Evolutionary conservation across 2,329 filamentous ascomycete genomes (phyloP).

Genomic region (Bipolaris sorokiniana): DNA sequence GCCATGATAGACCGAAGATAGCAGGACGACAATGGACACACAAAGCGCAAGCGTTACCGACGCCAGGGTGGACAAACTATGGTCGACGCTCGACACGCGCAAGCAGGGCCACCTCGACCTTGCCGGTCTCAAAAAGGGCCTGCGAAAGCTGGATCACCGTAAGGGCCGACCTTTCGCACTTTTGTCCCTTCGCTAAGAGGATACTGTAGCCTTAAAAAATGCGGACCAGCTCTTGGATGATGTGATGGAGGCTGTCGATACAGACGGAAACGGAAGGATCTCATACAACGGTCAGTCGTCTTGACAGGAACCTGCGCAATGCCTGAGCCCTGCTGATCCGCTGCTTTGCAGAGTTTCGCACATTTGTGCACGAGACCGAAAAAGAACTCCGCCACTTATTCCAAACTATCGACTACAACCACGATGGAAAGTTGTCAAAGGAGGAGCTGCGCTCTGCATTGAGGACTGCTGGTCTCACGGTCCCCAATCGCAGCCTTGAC

Average conservation of each 20-base stretch:
- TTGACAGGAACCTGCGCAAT: neutral
- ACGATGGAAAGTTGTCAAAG: slow-evolving; percentile 85
- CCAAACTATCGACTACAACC: slow-evolving; percentile 81
- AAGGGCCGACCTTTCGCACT: slow-evolving; percentile 45
- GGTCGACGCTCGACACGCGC: slow-evolving; percentile 79
- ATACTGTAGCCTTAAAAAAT: slow-evolving; percentile 76
- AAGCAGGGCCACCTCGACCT: slow-evolving; percentile 82
- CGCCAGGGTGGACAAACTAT: slow-evolving; percentile 81
- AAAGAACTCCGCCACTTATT: slow-evolving; percentile 82
- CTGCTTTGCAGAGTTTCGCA: slow-evolving; percentile 73
- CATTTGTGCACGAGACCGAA: slow-evolving; percentile 87
- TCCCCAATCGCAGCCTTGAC: slow-evolving; percentile 77
- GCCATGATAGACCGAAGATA: slow-evolving; percentile 51
- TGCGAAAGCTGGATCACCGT: slow-evolving; percentile 93
- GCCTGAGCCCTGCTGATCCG: slow-evolving; percentile 22
- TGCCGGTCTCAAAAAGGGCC: slow-evolving; percentile 80
- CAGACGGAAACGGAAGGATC: slow-evolving; percentile 85
- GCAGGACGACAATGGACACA: slow-evolving; percentile 65
- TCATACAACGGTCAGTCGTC: slow-evolving; percentile 75
- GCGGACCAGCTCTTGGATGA: slow-evolving; percentile 83
- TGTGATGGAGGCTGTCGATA: slow-evolving; percentile 83
- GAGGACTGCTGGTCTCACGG: slow-evolving; percentile 74
- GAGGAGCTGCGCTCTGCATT: slow-evolving; percentile 83
- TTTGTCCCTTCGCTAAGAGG: slow-evolving; percentile 27
- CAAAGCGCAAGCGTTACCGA: slow-evolving; percentile 82